Base-by-base conservation (phyloP, 2,329 filamentous ascomycete genomes). In the Conoideocrella luteorostrata region DNA sequence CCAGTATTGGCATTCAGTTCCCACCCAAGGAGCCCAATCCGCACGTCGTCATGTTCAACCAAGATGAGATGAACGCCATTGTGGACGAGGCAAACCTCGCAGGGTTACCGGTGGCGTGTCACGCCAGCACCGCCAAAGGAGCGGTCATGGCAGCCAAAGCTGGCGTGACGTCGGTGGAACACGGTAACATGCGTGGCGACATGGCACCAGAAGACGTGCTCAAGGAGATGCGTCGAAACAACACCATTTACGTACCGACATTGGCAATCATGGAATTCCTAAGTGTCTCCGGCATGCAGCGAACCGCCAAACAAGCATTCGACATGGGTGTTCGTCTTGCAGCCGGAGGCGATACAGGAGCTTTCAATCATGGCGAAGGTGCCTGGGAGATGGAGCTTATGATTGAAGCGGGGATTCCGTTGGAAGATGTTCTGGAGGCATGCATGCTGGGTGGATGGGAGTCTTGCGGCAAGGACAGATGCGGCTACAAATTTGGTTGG, bases 291-390 rank as follows among this genome's bases (percentile, higher is more conserved):
- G 44, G 45, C 1, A 57, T 68, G 21, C 57, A 71, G 30, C 57
- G 52, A 2, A 63, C 68, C 22, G 65, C 66, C 0, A 72, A 70
- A 51, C 56, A 54, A 15, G 75, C 72, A 1, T 66, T 63, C 44
- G 65, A 73, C 5, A 42, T 56, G 9, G 75, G 75, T 0, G 66
- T 78, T 15, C 66, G 68, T 40, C 49, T n/a, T n/a, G n/a, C n/a
- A n/a, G n/a, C n/a, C n/a, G n/a, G n/a, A n/a, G n/a, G n/a, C n/a
- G n/a, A n/a, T n/a, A n/a, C n/a, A n/a, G n/a, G n/a, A n/a, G n/a
- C n/a, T n/a, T n/a, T n/a, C n/a, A n/a, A n/a, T n/a, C 75, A 79
- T 43, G 75, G 75, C 1, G 64, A 77, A 13, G 74, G 74, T 42
- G 69, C 57, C 0, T 55, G 74, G 4, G 75, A 80, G 54, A 51